Evolutionary conservation across 305 asterid genomes (phyloP).

Genomic region (Fraxinus platypoda): DNA sequence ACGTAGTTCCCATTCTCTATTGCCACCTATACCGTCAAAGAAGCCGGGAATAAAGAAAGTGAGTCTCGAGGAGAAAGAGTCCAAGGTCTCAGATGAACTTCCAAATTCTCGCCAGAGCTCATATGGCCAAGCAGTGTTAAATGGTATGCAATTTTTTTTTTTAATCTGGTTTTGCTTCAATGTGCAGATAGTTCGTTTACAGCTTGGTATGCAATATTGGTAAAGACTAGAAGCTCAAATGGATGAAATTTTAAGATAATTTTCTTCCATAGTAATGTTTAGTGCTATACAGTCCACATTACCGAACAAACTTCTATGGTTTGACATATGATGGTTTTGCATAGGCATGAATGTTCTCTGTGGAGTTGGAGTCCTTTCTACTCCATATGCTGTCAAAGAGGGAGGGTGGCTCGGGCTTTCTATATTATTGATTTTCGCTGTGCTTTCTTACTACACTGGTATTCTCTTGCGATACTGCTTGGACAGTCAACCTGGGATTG

Average conservation of each 20-base stretch:
- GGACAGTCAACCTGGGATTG: constrained; percentile 93
- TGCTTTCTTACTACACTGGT: constrained; percentile 88
- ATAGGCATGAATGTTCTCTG: constrained; percentile 85
- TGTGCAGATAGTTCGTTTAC: not conserved
- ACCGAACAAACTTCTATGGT: not conserved
- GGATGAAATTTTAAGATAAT: not conserved
- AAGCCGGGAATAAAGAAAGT: constrained; percentile 43
- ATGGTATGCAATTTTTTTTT: constrained; percentile 40
- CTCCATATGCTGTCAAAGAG: constrained; percentile 89
- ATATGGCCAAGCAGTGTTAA: constrained; percentile 70
- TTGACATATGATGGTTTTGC: not conserved
- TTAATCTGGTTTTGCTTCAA: not conserved
- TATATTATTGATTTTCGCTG: constrained; percentile 56
- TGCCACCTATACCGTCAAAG: constrained; percentile 66
- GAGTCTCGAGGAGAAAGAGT: constrained; percentile 43
- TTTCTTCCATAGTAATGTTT: not conserved
- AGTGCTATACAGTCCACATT: not conserved
- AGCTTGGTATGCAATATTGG: not conserved
- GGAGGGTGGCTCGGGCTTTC: constrained; percentile 95
- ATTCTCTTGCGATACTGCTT: constrained; percentile 70
- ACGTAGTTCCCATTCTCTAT: constrained; percentile 63
- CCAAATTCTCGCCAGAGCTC: constrained; percentile 62
- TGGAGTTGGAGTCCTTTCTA: constrained; percentile 95
- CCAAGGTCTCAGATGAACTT: constrained; percentile 48
- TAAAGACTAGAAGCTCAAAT: not conserved